phyloP scores from a whole-genome alignment of 495 filamentous ascomycete species.

The Penicillium verhagenii region DNA sequence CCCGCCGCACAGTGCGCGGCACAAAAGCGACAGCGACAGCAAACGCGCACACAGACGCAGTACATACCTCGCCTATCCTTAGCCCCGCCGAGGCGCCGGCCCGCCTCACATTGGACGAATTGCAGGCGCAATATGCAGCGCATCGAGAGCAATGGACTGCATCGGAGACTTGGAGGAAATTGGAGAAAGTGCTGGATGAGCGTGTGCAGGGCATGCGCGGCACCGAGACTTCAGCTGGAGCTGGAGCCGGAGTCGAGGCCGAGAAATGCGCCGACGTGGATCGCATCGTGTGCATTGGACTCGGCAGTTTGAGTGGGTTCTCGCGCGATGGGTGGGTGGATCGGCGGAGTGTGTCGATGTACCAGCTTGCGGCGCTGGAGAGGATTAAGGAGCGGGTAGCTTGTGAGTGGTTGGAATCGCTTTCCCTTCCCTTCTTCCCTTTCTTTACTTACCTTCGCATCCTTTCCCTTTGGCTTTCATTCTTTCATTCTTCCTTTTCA shows the following conservation, averaged over 20 bases:
- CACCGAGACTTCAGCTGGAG: no score
- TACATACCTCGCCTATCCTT: constrained; percentile 8
- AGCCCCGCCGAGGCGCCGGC: constrained; percentile 34
- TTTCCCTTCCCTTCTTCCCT: background rate
- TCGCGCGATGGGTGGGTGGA: constrained; percentile 48
- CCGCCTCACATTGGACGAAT: constrained; percentile 36
- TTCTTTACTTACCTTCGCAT: no score
- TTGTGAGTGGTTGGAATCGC: constrained; percentile 5
- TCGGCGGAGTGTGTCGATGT: constrained; percentile 42
- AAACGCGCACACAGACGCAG: background rate
- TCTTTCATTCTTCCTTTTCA: background rate
- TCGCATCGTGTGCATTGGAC: constrained; percentile 50
- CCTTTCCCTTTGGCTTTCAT: background rate
- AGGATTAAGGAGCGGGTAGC: constrained; percentile 41
- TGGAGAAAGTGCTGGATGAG: constrained; percentile 10
- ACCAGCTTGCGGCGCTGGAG: constrained; percentile 63
- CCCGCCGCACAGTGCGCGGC: constrained; percentile 18
- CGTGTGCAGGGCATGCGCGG: background rate
- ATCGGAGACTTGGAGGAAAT: constrained; percentile 28
- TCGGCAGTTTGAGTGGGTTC: constrained; percentile 52
- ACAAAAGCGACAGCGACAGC: background rate
- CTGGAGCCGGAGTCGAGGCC: background rate
- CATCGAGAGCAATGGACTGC: constrained; percentile 28
- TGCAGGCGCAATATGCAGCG: constrained; percentile 33
- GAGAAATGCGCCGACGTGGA: constrained; percentile 4